Conservation (phyloP, 1,284 basidiomycete species). For the Ustilago cynodontis region DNA sequence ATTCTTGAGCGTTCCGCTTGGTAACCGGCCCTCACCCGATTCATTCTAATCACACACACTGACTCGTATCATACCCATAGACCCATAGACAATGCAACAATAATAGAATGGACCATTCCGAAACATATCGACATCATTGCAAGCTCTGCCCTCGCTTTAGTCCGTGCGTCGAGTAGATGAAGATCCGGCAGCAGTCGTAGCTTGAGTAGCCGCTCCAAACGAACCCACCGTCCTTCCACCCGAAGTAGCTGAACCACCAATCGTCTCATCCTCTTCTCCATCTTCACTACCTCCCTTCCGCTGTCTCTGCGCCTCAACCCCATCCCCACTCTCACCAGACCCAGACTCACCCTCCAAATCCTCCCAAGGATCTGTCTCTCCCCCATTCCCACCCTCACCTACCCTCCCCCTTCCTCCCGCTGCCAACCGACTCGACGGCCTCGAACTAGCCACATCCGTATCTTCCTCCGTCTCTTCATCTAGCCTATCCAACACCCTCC, state of each 20-base stretch:
- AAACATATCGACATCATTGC: neutral
- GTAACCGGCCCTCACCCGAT: too few relatives aligned
- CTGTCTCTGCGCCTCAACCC: constrained; percentile 1
- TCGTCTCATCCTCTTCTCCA: constrained; percentile 19
- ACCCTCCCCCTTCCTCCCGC: neutral
- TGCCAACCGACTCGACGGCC: constrained; percentile 15
- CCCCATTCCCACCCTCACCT: neutral
- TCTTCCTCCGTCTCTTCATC: constrained; percentile 67
- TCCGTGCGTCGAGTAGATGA: constrained; percentile 15
- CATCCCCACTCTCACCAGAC: neutral
- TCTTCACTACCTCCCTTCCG: constrained; percentile 9
- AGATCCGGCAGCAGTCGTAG: constrained; percentile 30
- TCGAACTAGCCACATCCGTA: constrained; percentile 46
- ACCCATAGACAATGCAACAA: constrained; percentile 12
- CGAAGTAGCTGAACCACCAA: constrained; percentile 43
- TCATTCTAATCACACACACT: neutral
- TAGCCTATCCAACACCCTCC: constrained; percentile 57
- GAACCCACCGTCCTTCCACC: constrained; percentile 32
- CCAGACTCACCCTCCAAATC: constrained; percentile 30
- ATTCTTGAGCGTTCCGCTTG: constrained; percentile 53
- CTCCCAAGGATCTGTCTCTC: constrained; percentile 45
- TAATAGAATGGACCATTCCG: neutral
- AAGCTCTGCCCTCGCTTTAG: neutral
- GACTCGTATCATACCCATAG: constrained; percentile 5
- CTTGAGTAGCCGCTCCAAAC: constrained; percentile 45